These are phyloP conservation scores for Colletotrichum salicis DNA, from an alignment of 2,329 filamentous ascomycete genomes.

Conservation along the genomic window DNA sequence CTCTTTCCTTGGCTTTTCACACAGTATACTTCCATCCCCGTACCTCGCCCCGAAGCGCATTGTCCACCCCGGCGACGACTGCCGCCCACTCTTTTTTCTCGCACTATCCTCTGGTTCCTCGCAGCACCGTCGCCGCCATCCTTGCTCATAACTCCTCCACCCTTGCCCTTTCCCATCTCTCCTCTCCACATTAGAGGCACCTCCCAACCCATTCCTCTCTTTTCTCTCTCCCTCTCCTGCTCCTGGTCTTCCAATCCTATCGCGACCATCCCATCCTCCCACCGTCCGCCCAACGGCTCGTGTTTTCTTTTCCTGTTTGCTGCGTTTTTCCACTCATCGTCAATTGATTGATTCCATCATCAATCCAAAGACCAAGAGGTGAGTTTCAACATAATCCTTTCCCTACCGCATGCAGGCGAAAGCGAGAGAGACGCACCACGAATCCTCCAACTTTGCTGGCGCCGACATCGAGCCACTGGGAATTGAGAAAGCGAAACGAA, in stretches of 20 bases:
- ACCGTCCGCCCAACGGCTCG: constrained; percentile 33
- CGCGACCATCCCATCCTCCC: constrained; percentile 37
- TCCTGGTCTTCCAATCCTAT: constrained; percentile 34
- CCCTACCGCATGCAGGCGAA: background rate
- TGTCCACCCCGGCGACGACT: constrained; percentile 31
- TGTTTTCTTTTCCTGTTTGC: constrained; percentile 37
- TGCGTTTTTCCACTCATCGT: constrained; percentile 30
- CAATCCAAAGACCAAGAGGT: constrained; percentile 22
- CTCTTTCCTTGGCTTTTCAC: background rate
- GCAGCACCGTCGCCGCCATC: constrained; percentile 22
- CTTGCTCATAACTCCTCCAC: constrained; percentile 31
- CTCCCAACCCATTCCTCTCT: constrained; percentile 38
- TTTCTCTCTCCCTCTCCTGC: constrained; percentile 36
- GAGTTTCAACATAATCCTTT: background rate
- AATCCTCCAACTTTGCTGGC: background rate
- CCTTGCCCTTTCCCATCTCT: constrained; percentile 35
- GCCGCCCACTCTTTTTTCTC: constrained; percentile 20
- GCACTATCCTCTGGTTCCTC: constrained; percentile 26
- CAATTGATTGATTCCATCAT: constrained; percentile 27
- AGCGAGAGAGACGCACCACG: constrained; percentile 13
- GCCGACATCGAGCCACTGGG: constrained; percentile 22
- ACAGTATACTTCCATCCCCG: constrained; percentile 10
- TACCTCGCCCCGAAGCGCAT: constrained; percentile 26
- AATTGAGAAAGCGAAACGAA: constrained; percentile 20
- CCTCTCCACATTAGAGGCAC: constrained; percentile 38